Conservation (phyloP, 768 basidiomycete species). For the Suillus paluster region DNA sequence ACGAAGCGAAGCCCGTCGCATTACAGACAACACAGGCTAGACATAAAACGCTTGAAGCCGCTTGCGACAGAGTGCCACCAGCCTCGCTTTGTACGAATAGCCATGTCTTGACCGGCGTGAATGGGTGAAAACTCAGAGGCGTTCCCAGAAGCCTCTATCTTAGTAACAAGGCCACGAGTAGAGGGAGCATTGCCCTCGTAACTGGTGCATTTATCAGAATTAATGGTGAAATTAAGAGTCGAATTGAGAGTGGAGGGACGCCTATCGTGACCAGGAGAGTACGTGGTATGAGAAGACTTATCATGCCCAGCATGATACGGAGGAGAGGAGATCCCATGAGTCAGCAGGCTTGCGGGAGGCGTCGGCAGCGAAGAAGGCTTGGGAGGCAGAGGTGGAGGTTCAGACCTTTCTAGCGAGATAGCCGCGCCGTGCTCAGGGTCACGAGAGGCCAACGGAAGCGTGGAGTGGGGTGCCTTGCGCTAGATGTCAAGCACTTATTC, state of each 20-base stretch:
- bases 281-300: slow-evolving; percentile 27
- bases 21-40: background rate
- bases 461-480: slow-evolving; percentile 29
- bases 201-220: slow-evolving; percentile 37
- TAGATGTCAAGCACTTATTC: slow-evolving; percentile 6
- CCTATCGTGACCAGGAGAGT: slow-evolving; percentile 32
- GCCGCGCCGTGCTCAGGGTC: slow-evolving; percentile 19
- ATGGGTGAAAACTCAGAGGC: slow-evolving; percentile 15
- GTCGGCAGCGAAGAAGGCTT: slow-evolving; percentile 34
- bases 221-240: slow-evolving; percentile 12
- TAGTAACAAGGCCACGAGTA: slow-evolving; percentile 24
- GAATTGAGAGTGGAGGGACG: slow-evolving; percentile 27
- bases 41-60: slow-evolving; percentile 1
- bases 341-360: slow-evolving; percentile 31
- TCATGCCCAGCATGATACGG: slow-evolving; percentile 18
- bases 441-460: slow-evolving; percentile 26
- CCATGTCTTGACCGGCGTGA: too few species aligned
- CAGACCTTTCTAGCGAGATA: slow-evolving; percentile 23
- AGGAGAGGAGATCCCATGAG: slow-evolving; percentile 22
- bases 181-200: slow-evolving; percentile 30
- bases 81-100: background rate
- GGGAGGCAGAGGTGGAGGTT: slow-evolving; percentile 28
- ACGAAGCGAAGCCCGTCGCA: background rate
- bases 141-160: slow-evolving; percentile 26
- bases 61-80: slow-evolving; percentile 1